These are phyloP conservation scores for Mycena polygramma DNA, from an alignment of 768 basidiomycete species.

Conservation along the genomic window DNA sequence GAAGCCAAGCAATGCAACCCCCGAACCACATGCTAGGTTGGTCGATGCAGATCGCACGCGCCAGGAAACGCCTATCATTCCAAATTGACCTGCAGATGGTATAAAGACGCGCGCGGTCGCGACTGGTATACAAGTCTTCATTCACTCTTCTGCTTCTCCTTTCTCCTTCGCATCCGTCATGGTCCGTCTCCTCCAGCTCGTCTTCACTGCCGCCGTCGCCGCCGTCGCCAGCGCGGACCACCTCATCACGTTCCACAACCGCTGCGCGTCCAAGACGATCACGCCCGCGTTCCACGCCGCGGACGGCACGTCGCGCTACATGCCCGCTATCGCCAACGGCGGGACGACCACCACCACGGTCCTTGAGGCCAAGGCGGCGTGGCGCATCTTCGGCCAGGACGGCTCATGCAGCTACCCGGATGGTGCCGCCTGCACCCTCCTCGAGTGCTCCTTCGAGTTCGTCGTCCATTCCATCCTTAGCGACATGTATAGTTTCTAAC, in stretches of 20 bases:
- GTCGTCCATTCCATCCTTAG: not conserved
- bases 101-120: too few relatives aligned
- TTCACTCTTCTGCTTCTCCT: not conserved
- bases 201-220: not conserved
- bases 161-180: not conserved
- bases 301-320: not conserved
- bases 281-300: not conserved
- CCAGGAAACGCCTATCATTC: too few relatives aligned
- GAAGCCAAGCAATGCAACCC: not conserved
- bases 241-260: not conserved
- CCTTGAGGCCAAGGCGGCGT: not conserved
- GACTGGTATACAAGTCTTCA: too few relatives aligned
- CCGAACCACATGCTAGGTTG: too few relatives aligned
- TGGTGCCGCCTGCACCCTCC: not conserved
- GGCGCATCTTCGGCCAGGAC: not conserved
- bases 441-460: not conserved
- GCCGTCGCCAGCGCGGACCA: not conserved
- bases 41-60: too few relatives aligned
- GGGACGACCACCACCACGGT: not conserved
- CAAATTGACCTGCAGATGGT: too few relatives aligned
- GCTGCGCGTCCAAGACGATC: not conserved
- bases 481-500: not conserved
- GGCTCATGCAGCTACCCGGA: not conserved
- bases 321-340: not conserved
- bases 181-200: not conserved